These are phyloP conservation scores for Penicillium malachiteum DNA, from an alignment of 495 filamentous ascomycete genomes.

Conservation along the genomic window DNA sequence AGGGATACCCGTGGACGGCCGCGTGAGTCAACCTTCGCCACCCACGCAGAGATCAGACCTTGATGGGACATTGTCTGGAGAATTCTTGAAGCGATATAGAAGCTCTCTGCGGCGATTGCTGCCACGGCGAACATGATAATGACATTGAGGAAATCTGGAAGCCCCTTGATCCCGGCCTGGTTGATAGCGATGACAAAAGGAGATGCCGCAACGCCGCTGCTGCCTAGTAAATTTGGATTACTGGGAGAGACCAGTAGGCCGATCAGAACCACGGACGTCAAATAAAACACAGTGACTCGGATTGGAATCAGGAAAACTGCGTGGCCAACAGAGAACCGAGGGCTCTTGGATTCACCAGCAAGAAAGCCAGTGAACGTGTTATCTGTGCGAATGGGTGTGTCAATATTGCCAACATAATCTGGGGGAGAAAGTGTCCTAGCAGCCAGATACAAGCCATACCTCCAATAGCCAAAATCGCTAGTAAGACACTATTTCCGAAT, in stretches of 20 bases:
- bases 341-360: slow-evolving; percentile 17
- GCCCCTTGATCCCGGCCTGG: slow-evolving; percentile 22
- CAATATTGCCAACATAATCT: no score
- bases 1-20: slow-evolving; percentile 27
- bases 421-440: no score
- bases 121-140: slow-evolving; percentile 29
- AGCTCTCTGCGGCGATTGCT: slow-evolving; percentile 27
- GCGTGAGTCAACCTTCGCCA: slow-evolving; percentile 25
- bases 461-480: slow-evolving; percentile 24
- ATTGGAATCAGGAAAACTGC: slow-evolving; percentile 28
- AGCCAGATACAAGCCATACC: neutral
- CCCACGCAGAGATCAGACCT: slow-evolving; percentile 15
- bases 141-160: slow-evolving; percentile 30
- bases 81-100: slow-evolving; percentile 31
- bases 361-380: slow-evolving; percentile 5
- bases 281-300: slow-evolving; percentile 32
- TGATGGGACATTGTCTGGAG: slow-evolving; percentile 30
- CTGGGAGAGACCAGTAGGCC: slow-evolving; percentile 27
- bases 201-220: slow-evolving; percentile 25
- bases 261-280: slow-evolving; percentile 27
- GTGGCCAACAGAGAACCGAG: slow-evolving; percentile 25
- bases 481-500: slow-evolving; percentile 15
- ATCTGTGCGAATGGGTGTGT: neutral
- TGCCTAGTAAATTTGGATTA: slow-evolving; percentile 22
- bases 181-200: slow-evolving; percentile 36